A percentile compares a stretch with the other conserved stretches of the same genome.
These are phyloP conservation scores for Psilocybe mexicana DNA, from an alignment of 1,284 basidiomycete species.

Conservation along the genomic window DNA sequence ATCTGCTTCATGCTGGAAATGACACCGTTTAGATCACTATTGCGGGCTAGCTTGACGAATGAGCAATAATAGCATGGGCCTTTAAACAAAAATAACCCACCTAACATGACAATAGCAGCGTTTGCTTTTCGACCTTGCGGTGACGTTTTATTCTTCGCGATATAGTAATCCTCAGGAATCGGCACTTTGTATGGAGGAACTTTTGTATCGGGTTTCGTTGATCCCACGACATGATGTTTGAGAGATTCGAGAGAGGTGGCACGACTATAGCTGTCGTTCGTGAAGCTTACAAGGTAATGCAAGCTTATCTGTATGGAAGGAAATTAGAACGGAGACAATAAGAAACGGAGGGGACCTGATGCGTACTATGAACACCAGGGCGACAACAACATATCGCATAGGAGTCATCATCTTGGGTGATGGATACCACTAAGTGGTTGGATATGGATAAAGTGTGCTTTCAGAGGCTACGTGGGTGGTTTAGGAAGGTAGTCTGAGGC, in stretches of 20 bases:
- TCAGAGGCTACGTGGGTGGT: background rate
- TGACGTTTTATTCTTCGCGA: constrained; percentile 36
- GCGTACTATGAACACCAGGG: constrained; percentile 64
- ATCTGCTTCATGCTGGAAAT: constrained; percentile 75
- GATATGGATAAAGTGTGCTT: background rate
- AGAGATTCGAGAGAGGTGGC: constrained; percentile 61
- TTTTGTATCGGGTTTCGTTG: constrained; percentile 19
- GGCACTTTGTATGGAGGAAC: constrained; percentile 52
- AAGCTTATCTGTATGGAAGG: constrained; percentile 54
- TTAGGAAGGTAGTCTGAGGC: too few relatives aligned
- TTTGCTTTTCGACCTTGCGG: constrained; percentile 66
- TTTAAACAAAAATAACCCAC: constrained; percentile 26
- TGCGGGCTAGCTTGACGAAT: constrained; percentile 56
- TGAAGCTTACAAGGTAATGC: constrained; percentile 72
- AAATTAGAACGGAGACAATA: background rate
- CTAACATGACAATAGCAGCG: constrained; percentile 82
- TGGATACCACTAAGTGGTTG: background rate
- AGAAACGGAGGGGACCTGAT: background rate
- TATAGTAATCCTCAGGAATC: constrained; percentile 59
- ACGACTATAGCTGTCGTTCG: constrained; percentile 68
- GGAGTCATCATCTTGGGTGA: constrained; percentile 69
- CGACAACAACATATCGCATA: constrained; percentile 71
- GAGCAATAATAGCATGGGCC: background rate
- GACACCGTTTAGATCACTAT: constrained; percentile 76
- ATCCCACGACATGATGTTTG: constrained; percentile 40